Conservation (phyloP, 768 basidiomycete species). For the Lactifluus echinatus region DNA sequence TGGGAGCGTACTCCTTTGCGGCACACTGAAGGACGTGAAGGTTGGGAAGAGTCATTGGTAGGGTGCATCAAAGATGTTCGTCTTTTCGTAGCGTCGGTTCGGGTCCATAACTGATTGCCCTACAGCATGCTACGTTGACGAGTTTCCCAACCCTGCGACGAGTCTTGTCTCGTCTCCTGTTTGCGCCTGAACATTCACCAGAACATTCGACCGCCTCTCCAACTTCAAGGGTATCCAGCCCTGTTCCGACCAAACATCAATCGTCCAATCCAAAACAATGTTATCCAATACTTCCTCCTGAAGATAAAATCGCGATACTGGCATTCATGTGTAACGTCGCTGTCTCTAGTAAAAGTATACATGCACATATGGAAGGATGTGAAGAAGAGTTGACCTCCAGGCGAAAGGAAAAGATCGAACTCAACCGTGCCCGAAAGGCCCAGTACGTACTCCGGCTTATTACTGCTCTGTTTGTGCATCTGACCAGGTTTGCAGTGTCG, state of each 20-base stretch:
- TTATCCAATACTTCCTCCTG: constrained; percentile 63
- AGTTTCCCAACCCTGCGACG: constrained; percentile 68
- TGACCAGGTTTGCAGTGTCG: constrained; percentile 38
- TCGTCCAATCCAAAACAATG: constrained; percentile 52
- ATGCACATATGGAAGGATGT: constrained; percentile 82
- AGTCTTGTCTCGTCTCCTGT: constrained; percentile 64
- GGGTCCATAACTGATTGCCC: not conserved
- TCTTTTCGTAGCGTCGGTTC: constrained; percentile 19
- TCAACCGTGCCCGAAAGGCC: constrained; percentile 83
- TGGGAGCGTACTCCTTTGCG: constrained; percentile 77
- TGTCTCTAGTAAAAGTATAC: constrained; percentile 82
- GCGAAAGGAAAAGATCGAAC: constrained; percentile 91
- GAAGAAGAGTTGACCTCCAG: constrained; percentile 86
- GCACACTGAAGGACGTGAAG: constrained; percentile 63
- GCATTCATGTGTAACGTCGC: constrained; percentile 86
- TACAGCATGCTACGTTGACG: constrained; percentile 61
- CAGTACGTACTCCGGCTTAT: constrained; percentile 46
- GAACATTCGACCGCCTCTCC: constrained; percentile 40
- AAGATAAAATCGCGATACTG: constrained; percentile 78
- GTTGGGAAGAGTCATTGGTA: constrained; percentile 88
- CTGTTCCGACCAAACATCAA: constrained; percentile 32
- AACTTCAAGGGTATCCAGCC: constrained; percentile 38
- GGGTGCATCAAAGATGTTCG: constrained; percentile 86
- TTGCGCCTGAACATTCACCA: constrained; percentile 46
- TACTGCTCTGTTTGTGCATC: constrained; percentile 1